Base-by-base conservation (phyloP, 306 rosid genomes). In the Canavalia ensiformis region DNA sequence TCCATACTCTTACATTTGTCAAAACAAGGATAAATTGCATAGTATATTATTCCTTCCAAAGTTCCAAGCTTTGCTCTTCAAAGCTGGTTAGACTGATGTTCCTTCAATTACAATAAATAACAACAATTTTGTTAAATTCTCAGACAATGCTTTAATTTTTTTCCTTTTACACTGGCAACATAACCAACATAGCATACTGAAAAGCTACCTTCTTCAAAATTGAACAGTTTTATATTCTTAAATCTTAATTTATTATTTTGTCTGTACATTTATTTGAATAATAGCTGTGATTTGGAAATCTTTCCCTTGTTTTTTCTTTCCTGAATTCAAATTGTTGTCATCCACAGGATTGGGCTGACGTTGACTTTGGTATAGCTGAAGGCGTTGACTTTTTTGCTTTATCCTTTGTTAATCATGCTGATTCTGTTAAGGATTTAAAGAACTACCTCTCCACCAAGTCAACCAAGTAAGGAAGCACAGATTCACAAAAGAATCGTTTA, bases 321-420 rank as follows among this genome's bases (percentile, higher is more conserved):
- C 7, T 76, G 41, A 54, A 29, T 35, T 81, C 30, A 25, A 10
- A 3, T 11, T 54, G 74, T 45, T 71, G 5, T 74, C 46, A 41
- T 81, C 72, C 81, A 51, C 91, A 94, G 98, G 98, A 92, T 80
- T 94, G 94, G 98, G 87, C 89, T 42, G 93, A 92, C 87, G 87
- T 94, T 34, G 91, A 92, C 65, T 89, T 91, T 72, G 97, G 94
- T 13, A 88, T 94, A 81, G 88, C 95, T 13, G 97, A 90, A 80
- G 95, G 89, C 7, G 83, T 92, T 29, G 90, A 94, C 78, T 91
- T 90, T 66, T 83, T 94, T 80, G 97, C 98, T 75, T 77, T 94
- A 89, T 94, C 98, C 49, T 94, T 92, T 65, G 92, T 91, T 71
- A 94, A 90, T 59, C 76, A 80, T 35, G 91, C 97, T 25, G 91